A percentile compares a stretch with the other conserved stretches of the same genome.
These are phyloP conservation scores for Vanrija sp. DNA, from an alignment of 1,284 basidiomycete genomes.

Conservation along the genomic window DNA sequence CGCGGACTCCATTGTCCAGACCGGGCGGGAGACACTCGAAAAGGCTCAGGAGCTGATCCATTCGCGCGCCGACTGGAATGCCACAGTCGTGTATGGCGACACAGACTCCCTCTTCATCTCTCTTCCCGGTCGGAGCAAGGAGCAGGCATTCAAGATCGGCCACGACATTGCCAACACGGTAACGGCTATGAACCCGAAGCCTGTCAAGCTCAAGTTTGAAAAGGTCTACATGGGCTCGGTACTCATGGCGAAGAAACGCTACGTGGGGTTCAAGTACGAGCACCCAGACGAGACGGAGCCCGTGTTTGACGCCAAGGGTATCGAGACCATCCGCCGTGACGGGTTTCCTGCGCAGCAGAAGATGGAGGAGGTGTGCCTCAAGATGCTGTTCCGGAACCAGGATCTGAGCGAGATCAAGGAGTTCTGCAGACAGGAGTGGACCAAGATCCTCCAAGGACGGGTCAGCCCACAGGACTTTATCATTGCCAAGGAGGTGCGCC, in stretches of 20 bases:
- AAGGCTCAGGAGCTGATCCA: constrained; percentile 86
- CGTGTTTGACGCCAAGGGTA: constrained; percentile 92
- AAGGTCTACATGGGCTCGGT: constrained; percentile 95
- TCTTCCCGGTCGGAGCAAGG: constrained; percentile 80
- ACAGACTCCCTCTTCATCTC: constrained; percentile 94
- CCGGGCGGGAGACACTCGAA: constrained; percentile 89
- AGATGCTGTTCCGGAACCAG: constrained; percentile 85
- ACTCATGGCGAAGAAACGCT: constrained; percentile 92
- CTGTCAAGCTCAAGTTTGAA: constrained; percentile 94
- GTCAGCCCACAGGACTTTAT: constrained; percentile 86
- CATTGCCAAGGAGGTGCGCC: constrained; percentile 86
- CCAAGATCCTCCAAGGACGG: constrained; percentile 73
- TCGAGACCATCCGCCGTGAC: constrained; percentile 92
- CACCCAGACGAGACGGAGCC: constrained; percentile 71
- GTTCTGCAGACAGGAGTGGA: constrained; percentile 82
- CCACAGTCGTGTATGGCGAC: constrained; percentile 94
- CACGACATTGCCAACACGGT: constrained; percentile 85
- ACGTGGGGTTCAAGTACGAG: constrained; percentile 95
- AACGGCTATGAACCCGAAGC: constrained; percentile 80
- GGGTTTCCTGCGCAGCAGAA: constrained; percentile 82
- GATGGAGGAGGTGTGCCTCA: constrained; percentile 80
- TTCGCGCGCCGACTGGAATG: constrained; percentile 75
- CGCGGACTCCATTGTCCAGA: constrained; percentile 96
- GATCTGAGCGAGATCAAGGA: constrained; percentile 85
- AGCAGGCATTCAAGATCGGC: constrained; percentile 88